Percentiles rank a stretch among this genome's conserved stretches.
Conservation (phyloP, 2,329 filamentous ascomycete species). For the Periconia macrospinosa region DNA sequence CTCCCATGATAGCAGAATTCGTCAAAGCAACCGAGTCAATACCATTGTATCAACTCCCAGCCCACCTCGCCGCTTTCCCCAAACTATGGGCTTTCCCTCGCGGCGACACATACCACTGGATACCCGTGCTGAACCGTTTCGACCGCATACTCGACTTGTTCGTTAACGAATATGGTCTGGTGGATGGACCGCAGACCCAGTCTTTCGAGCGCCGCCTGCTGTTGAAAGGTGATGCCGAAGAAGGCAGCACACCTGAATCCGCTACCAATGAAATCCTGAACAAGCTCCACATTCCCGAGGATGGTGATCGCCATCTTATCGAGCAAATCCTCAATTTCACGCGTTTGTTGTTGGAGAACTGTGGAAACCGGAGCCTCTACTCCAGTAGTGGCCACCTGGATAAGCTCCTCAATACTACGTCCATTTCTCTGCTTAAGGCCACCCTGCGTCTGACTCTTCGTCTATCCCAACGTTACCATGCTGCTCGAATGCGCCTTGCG, state of each 20-base stretch:
- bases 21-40: conserved; percentile 69
- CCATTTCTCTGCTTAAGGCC: conserved; percentile 73
- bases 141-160: conserved; percentile 84
- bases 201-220: conserved; percentile 72
- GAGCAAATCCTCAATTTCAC: conserved; percentile 84
- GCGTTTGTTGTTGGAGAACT: conserved; percentile 85
- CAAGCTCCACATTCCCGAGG: conserved; percentile 65
- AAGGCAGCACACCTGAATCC: conserved; percentile 30
- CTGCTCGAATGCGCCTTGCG: conserved; percentile 75
- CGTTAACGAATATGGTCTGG: conserved; percentile 77
- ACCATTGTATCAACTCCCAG: conserved; percentile 75
- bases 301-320: conserved; percentile 80
- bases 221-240: conserved; percentile 57
- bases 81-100: conserved; percentile 92
- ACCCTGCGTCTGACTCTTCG: conserved; percentile 81
- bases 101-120: conserved; percentile 98
- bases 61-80: conserved; percentile 77
- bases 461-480: conserved; percentile 89
- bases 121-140: conserved; percentile 88
- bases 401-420: conserved; percentile 85
- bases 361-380: conserved; percentile 94
- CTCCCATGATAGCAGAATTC: conserved; percentile 82
- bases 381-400: conserved; percentile 89
- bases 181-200: conserved; percentile 75
- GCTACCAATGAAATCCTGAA: conserved; percentile 50